phyloP scores from a whole-genome alignment of 176 grass and related monocot genomes.

The Melocanna baccifera region DNA sequence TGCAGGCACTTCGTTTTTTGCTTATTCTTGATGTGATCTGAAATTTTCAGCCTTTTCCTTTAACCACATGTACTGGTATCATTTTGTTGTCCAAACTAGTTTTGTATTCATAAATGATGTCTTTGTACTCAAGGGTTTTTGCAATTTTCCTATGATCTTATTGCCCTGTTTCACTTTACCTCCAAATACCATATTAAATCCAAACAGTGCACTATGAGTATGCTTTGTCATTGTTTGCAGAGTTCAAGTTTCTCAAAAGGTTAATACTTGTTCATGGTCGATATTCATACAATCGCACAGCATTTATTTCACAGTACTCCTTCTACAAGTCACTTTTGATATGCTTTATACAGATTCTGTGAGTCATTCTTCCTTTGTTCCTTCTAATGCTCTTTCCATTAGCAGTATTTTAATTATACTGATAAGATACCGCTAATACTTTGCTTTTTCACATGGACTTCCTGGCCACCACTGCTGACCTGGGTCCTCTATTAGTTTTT shows the following conservation, averaged over 20 bases:
- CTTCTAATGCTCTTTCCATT: constrained; percentile 15
- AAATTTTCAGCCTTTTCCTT: background rate
- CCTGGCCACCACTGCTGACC: constrained; percentile 14
- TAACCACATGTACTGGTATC: background rate
- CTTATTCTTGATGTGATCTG: background rate
- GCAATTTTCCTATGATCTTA: background rate
- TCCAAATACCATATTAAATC: constrained; percentile 8
- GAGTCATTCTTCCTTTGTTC: constrained; percentile 22
- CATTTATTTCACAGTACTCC: constrained; percentile 93
- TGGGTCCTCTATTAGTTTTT: constrained; percentile 57
- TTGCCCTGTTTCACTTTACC: background rate
- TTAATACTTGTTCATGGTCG: constrained; percentile 94
- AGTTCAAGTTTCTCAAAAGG: constrained; percentile 88
- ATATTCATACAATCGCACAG: constrained; percentile 88
- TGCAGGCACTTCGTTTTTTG: background rate
- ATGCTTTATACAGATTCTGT: constrained; percentile 96
- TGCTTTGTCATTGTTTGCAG: constrained; percentile 46
- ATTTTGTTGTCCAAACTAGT: background rate
- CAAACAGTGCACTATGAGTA: background rate
- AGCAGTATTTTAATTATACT: background rate
- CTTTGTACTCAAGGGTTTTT: background rate
- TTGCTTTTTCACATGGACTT: background rate
- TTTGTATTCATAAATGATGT: background rate
- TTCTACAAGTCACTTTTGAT: constrained; percentile 93
- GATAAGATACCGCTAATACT: background rate